Evolutionary conservation across 768 basidiomycete species (phyloP), one percentile per base, ranked within the genome.

Genomic region (Cyclocybe cylindracea): DNA sequence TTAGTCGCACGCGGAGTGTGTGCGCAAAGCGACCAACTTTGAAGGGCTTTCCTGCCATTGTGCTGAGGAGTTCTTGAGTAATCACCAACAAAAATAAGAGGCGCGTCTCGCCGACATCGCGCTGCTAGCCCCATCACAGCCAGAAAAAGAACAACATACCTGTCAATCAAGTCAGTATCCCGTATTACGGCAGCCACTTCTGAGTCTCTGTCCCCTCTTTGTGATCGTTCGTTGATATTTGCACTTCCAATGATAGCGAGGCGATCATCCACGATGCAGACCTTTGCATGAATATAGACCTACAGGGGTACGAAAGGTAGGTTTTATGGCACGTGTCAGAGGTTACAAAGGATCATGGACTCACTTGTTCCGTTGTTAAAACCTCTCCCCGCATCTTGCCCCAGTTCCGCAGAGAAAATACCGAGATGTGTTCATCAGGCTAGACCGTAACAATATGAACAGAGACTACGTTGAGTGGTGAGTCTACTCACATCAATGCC

Each of bases 21-120:
- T 99, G 97, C 2, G 96, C 94, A 68, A 97, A 99, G 19, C 96
- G 87, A 14, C 97, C 97, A 52, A 98, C 96, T 79, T 92, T 84
- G 78, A 89, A 98, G 0, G 94, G 91, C 59, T 83, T 83, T 13
- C 97, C 96, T 7, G 86, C 96, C 96, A 99, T 98, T 1, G 80
- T 87, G 48, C 94, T 95, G 50, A 5, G 42, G 13, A 41, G 29
- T 5, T 24, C 24, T 24, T 24, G 24, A 24, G 24, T 24, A 24
- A 24, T 5, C 24, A 24, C 24, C 24, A 44, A 40, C 38, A 31
- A n/a, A 35, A 50, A 52, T 31, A 53, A 48, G 31, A 43, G 32
- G 37, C 44, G 29, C 45, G 44, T 31, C 8, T 5, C 3, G 32
- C 32, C 39, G 38, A 40, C 49, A 44, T 43, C 33, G 34, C 43